phyloP scores from a whole-genome alignment of 768 basidiomycete species.

The Boletus coccyginus region DNA sequence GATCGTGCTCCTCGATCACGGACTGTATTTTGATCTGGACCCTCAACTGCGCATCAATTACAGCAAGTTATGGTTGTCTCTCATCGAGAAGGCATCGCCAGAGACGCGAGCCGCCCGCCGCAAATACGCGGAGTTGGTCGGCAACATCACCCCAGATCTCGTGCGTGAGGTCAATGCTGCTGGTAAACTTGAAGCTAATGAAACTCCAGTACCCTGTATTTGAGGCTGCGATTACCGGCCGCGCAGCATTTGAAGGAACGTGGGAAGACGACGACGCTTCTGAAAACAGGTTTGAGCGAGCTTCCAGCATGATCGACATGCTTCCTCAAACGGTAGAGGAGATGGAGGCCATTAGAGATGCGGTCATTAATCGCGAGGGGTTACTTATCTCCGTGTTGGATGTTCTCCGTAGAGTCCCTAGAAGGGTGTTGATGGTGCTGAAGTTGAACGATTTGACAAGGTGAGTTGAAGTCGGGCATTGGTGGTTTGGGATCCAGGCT shows the following conservation, averaged over 20 bases:
- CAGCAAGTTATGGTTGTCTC: constrained; percentile 85
- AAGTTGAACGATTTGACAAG: constrained; percentile 85
- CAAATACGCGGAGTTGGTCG: constrained; percentile 88
- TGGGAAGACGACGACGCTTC: constrained; percentile 42
- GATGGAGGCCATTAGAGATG: constrained; percentile 75
- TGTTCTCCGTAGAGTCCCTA: constrained; percentile 81
- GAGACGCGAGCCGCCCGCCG: constrained; percentile 63
- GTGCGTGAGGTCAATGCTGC: constrained; percentile 40
- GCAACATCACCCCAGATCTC: constrained; percentile 84
- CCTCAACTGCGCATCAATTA: constrained; percentile 77
- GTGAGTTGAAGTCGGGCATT: constrained; percentile 32
- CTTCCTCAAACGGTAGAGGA: constrained; percentile 71
- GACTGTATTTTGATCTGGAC: constrained; percentile 89
- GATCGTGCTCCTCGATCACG: constrained; percentile 92
- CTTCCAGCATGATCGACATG: constrained; percentile 75
- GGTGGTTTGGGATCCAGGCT: background rate
- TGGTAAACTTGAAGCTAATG: background rate
- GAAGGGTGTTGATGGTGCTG: constrained; percentile 78
- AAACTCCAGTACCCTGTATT: constrained; percentile 80
- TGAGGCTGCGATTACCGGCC: constrained; percentile 88
- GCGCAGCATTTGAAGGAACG: constrained; percentile 68
- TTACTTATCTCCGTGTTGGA: constrained; percentile 83
- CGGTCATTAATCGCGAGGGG: constrained; percentile 81
- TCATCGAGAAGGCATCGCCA: constrained; percentile 73
- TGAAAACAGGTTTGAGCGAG: constrained; percentile 47